A percentile compares a stretch with the other conserved stretches of the same genome.
phyloP scores from a whole-genome alignment of 495 filamentous ascomycete genomes.

The Aspergillus biplanus region DNA sequence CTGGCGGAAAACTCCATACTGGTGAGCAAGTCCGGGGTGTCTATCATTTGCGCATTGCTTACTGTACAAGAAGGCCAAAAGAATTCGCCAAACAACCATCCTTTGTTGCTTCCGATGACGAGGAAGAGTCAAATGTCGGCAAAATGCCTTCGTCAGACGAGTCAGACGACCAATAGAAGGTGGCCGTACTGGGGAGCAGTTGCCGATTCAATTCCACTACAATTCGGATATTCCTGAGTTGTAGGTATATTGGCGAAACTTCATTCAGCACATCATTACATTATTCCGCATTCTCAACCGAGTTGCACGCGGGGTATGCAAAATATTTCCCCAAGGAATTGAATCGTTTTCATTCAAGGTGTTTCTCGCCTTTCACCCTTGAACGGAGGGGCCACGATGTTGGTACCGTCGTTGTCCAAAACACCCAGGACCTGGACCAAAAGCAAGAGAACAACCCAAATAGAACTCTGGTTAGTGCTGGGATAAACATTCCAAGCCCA shows the following conservation, averaged over 20 bases:
- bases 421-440: constrained; percentile 61
- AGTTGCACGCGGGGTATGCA: neutral
- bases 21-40: constrained; percentile 55
- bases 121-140: constrained; percentile 77
- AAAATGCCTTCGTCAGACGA: constrained; percentile 80
- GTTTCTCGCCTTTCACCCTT: constrained; percentile 25
- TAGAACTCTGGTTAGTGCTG: constrained; percentile 81
- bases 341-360: constrained; percentile 26
- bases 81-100: constrained; percentile 69
- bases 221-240: neutral
- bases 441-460: constrained; percentile 72
- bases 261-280: neutral
- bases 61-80: constrained; percentile 64
- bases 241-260: neutral
- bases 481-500: constrained; percentile 98
- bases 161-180: constrained; percentile 39
- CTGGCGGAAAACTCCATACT: constrained; percentile 91
- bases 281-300: neutral
- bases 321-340: neutral
- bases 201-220: neutral
- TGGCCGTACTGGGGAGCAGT: too few relatives aligned
- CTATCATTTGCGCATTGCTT: constrained; percentile 18
- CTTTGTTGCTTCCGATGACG: constrained; percentile 51
- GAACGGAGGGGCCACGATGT: constrained; percentile 23
- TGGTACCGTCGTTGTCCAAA: constrained; percentile 29